A percentile compares a stretch with the other conserved stretches of the same genome.
Evolutionary conservation across 2,329 filamentous ascomycete genomes (phyloP).

Genomic region (Arthrobotrys sphaeroides): DNA sequence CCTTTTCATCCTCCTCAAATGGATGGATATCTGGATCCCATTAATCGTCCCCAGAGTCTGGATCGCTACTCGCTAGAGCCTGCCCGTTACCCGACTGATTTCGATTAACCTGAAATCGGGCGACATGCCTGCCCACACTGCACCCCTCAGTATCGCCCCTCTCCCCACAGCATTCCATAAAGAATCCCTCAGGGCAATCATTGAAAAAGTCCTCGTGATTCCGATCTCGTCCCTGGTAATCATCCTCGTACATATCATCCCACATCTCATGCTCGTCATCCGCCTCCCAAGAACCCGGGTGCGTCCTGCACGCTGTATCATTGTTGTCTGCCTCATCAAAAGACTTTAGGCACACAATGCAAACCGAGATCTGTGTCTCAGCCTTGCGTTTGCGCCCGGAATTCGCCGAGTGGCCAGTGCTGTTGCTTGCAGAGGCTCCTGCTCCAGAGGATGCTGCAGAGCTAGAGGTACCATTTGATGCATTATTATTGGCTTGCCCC

Average conservation of each 20-base stretch:
- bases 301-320: constrained; percentile 4
- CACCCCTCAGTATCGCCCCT: constrained; percentile 27
- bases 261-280: constrained; percentile 16
- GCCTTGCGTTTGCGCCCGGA: constrained; percentile 7
- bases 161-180: constrained; percentile 22
- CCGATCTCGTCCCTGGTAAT: neutral
- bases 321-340: constrained; percentile 36
- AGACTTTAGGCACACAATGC: neutral
- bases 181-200: constrained; percentile 11
- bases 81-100: neutral
- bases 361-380: neutral
- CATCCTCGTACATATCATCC: neutral
- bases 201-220: constrained; percentile 36
- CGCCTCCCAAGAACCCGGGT: constrained; percentile 9
- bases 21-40: no score
- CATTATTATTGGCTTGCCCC: neutral
- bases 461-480: no score
- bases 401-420: neutral
- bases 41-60: no score
- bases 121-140: neutral
- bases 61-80: no score
- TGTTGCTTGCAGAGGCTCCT: neutral
- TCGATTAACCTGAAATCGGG: neutral
- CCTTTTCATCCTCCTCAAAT: no score
- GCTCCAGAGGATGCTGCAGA: no score